Evolutionary conservation across 768 basidiomycete species (phyloP).

Genomic region (Suillus luteus): DNA sequence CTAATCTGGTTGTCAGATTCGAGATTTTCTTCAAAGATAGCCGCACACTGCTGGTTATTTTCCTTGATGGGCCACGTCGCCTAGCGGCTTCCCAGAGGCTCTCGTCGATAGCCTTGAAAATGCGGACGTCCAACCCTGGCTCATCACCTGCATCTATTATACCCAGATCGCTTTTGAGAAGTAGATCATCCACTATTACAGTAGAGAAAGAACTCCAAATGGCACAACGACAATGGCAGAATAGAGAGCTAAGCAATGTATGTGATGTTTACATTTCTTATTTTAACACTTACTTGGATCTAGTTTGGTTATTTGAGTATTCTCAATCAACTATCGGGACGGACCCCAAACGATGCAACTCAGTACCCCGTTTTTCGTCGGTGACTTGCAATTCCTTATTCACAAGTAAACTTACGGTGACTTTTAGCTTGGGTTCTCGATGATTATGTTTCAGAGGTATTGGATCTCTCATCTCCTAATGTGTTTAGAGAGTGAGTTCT

Average conservation of each 20-base stretch:
- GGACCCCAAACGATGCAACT: conserved; percentile 93
- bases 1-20: conserved; percentile 46
- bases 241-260: conserved; percentile 90
- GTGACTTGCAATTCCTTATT: conserved; percentile 24
- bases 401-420: background rate
- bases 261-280: conserved; percentile 23
- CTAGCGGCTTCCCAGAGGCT: conserved; percentile 60
- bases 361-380: conserved; percentile 91
- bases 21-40: conserved; percentile 95
- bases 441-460: conserved; percentile 73
- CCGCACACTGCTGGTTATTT: conserved; percentile 82
- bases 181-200: conserved; percentile 11
- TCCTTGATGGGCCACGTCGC: conserved; percentile 67
- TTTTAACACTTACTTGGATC: background rate
- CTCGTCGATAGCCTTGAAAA: conserved; percentile 35
- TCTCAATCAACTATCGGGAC: conserved; percentile 88
- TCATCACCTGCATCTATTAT: conserved; percentile 28
- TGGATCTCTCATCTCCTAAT: conserved; percentile 63
- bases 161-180: conserved; percentile 31
- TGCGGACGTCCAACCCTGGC: background rate
- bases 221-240: conserved; percentile 85
- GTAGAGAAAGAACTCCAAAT: conserved; percentile 52
- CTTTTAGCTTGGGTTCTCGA: conserved; percentile 80
- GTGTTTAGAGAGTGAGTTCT: conserved; percentile 72
- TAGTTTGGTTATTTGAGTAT: conserved; percentile 90